phyloP scores from a whole-genome alignment of 345 rosid species.

The Rhizophora apiculata region DNA sequence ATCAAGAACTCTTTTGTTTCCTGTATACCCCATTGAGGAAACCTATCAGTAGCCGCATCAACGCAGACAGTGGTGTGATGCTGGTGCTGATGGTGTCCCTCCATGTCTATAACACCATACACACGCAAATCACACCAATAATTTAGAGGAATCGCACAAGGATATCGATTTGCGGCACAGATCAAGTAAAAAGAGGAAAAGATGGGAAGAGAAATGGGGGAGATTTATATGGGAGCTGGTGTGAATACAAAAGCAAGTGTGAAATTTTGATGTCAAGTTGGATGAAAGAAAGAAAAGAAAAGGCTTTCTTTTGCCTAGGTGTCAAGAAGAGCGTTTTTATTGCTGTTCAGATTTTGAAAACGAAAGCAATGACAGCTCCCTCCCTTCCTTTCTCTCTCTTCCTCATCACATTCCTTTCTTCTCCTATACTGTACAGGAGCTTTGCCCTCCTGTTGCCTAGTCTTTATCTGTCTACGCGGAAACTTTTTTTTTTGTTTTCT shows the following conservation, averaged over 20 bases:
- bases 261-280: constrained; percentile 41
- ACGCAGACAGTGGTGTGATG: constrained; percentile 42
- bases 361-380: constrained; percentile 21
- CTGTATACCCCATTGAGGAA: constrained; percentile 92
- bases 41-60: constrained; percentile 53
- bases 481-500: constrained; percentile 33
- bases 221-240: constrained; percentile 40
- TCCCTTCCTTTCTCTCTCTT: constrained; percentile 17
- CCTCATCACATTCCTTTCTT: not conserved
- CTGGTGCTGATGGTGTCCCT: constrained; percentile 55
- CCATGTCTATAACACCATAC: constrained; percentile 37
- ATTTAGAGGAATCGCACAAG: not conserved
- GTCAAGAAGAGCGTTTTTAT: constrained; percentile 27
- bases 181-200: not conserved
- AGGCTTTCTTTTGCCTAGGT: constrained; percentile 16
- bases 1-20: constrained; percentile 81
- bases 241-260: constrained; percentile 46
- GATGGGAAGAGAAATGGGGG: constrained; percentile 26
- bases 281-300: constrained; percentile 15
- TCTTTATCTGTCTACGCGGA: constrained; percentile 93
- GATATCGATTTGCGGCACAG: constrained; percentile 9
- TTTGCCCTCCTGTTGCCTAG: constrained; percentile 18
- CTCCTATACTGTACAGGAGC: not conserved
- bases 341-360: constrained; percentile 39
- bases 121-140: constrained; percentile 7